Conservation (phyloP, 306 rosid genomes). For the Prunus mira region DNA sequence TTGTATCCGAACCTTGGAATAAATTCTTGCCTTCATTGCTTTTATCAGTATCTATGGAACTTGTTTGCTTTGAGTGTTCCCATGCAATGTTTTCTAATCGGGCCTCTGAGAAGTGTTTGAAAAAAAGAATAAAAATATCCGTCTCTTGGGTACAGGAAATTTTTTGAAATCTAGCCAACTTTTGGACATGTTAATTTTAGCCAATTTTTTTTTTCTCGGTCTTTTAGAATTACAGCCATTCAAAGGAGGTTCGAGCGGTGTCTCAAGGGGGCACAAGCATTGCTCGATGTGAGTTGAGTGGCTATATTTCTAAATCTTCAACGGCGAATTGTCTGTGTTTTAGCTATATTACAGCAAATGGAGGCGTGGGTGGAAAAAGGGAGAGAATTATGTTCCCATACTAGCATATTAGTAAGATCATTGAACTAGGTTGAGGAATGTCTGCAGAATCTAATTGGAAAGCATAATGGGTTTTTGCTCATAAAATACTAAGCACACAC, state of each 20-base stretch:
- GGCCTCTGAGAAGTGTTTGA: conserved; percentile 26
- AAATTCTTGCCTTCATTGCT: conserved; percentile 50
- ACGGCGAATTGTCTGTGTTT: too few relatives aligned
- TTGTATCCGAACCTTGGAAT: conserved; percentile 51
- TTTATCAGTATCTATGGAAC: conserved; percentile 41
- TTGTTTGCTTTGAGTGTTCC: conserved; percentile 29
- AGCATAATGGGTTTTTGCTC: neutral
- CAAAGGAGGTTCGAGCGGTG: too few relatives aligned
- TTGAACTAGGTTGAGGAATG: neutral
- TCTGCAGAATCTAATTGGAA: neutral
- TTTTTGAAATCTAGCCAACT: too few relatives aligned
- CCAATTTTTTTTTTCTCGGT: too few relatives aligned
- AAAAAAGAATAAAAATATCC: neutral
- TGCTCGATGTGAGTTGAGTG: too few relatives aligned
- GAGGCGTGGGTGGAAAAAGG: neutral
- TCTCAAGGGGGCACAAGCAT: too few relatives aligned
- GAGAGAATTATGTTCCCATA: too few relatives aligned
- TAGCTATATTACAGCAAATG: neutral
- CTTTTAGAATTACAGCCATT: too few relatives aligned
- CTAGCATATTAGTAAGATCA: neutral
- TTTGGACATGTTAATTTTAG: too few relatives aligned
- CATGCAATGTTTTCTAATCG: conserved; percentile 7
- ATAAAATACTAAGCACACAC: neutral
- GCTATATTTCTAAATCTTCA: too few relatives aligned
- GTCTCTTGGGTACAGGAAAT: too few relatives aligned